Conservation (phyloP, 2,329 filamentous ascomycete species). For the Neofusicoccum kwambonambiense region DNA sequence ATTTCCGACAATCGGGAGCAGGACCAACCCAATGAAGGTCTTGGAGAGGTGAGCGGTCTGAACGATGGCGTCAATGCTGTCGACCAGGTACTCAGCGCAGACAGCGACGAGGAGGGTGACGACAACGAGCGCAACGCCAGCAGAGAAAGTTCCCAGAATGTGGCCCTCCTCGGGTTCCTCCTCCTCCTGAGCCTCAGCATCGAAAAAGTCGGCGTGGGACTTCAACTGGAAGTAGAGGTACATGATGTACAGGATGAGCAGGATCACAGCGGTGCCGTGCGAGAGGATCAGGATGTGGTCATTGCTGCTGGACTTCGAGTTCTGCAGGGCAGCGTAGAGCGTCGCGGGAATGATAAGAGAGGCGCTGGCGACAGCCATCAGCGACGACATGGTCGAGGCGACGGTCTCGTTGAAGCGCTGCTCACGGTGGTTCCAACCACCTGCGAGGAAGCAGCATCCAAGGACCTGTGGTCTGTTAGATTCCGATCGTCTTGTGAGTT, state of each 20-base stretch:
- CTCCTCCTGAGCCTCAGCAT: conserved; percentile 30
- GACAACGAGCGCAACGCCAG: conserved; percentile 46
- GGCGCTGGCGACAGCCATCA: conserved; percentile 57
- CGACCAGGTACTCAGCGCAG: conserved; percentile 55
- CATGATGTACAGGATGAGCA: conserved; percentile 53
- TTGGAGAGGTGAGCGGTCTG: conserved; percentile 52
- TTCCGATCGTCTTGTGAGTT: conserved; percentile 58
- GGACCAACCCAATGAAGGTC: conserved; percentile 57
- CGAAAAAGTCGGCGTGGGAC: conserved; percentile 48
- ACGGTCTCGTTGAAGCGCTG: conserved; percentile 68
- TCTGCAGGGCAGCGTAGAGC: conserved; percentile 48
- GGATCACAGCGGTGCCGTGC: conserved; percentile 54
- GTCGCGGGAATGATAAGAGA: conserved; percentile 55
- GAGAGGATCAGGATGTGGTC: conserved; percentile 52
- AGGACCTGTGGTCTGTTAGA: conserved; percentile 48
- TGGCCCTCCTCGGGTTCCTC: conserved; percentile 36
- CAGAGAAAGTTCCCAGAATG: conserved; percentile 46
- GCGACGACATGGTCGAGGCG: conserved; percentile 70
- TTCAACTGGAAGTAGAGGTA: conserved; percentile 58
- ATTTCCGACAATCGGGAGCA: conserved; percentile 58
- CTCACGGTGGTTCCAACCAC: conserved; percentile 45
- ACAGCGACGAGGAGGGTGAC: conserved; percentile 51
- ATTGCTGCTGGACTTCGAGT: conserved; percentile 38
- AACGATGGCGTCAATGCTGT: conserved; percentile 55
- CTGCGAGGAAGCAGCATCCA: conserved; percentile 54